A percentile compares a stretch with the other conserved stretches of the same genome.
Evolutionary conservation across 2,329 filamentous ascomycete genomes (phyloP).

Genomic region (Fonsecaea multimorphosa): DNA sequence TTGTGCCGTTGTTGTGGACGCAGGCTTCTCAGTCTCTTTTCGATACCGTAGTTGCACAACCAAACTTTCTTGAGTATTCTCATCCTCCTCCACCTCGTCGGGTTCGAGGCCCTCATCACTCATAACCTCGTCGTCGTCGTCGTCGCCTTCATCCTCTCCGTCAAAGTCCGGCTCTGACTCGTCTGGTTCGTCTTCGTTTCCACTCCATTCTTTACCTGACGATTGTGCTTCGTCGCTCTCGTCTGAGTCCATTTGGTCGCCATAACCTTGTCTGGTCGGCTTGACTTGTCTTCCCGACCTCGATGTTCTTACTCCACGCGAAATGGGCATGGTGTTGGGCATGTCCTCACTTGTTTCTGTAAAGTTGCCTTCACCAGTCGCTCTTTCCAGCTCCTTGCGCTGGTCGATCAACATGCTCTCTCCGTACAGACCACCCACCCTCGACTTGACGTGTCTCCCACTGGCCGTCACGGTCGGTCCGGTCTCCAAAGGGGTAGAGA

Average conservation of each 20-base stretch:
- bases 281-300: constrained; percentile 32
- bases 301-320: constrained; percentile 45
- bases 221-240: constrained; percentile 65
- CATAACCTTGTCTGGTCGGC: constrained; percentile 38
- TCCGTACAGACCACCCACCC: constrained; percentile 62
- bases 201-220: constrained; percentile 61
- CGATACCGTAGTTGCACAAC: constrained; percentile 72
- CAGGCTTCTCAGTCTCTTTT: constrained; percentile 19
- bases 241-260: constrained; percentile 50
- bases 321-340: constrained; percentile 46
- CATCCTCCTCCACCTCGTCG: constrained; percentile 53
- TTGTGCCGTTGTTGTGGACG: constrained; percentile 3
- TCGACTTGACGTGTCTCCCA: constrained; percentile 75
- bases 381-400: constrained; percentile 44
- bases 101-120: constrained; percentile 44
- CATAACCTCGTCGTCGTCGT: constrained; percentile 60
- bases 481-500: constrained; percentile 73
- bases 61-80: constrained; percentile 62
- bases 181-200: constrained; percentile 45
- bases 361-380: constrained; percentile 52
- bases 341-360: constrained; percentile 56
- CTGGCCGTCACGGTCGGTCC: constrained; percentile 77
- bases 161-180: constrained; percentile 74
- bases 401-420: constrained; percentile 63
- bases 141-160: constrained; percentile 73